Evolutionary conservation across 176 grass and related monocot species (phyloP), one percentile per base, ranked within the genome.

Genomic region (Metroxylon sagu): DNA sequence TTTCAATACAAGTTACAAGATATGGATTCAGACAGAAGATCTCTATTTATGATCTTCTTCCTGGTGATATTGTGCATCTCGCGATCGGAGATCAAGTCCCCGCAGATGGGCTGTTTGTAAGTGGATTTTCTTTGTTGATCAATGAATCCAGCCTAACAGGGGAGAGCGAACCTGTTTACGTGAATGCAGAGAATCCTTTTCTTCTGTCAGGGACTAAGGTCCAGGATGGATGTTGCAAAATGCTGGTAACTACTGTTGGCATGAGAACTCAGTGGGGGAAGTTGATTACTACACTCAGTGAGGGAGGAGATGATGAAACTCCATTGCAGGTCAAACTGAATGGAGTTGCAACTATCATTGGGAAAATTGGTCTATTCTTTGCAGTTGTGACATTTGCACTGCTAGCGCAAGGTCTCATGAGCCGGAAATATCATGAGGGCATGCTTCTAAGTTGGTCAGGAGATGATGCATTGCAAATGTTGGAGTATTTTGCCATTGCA

Each of bases 61-160:
- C 62, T 29, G 62, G 62, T 65, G 62, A 65, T 29, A 52, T 65
- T 8, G 49, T 52, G 62, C 62, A 65, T 65, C 28, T 65, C n/a
- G 52, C 62, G n/a, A 65, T 52, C 5, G 62, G 62, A n/a, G 62
- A 65, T 65, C 62, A 65, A 51, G 62, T 65, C 25, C 62, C 62
- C 27, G 49, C 62, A 5, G 62, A 65, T 65, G 62, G 62, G 4
- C 25, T 65, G 26, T 65, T 65, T 65, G 28, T 65, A 28, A 28
- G 48, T 26, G 62, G 62, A 52, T 65, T 51, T 65, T 65, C 62
- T 25, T 65, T 65, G 23, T 28, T 65, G 62, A 52, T 65, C 15
- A 65, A 65, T 65, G 62, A 65, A 65, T 65, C 62, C 26, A 65
- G 62, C 28, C 62, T 65, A 15, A 65, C 62, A 18, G 62, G 62